These are phyloP conservation scores for Jatropha multifida DNA, from an alignment of 441 rosid genomes.

Conservation along the genomic window DNA sequence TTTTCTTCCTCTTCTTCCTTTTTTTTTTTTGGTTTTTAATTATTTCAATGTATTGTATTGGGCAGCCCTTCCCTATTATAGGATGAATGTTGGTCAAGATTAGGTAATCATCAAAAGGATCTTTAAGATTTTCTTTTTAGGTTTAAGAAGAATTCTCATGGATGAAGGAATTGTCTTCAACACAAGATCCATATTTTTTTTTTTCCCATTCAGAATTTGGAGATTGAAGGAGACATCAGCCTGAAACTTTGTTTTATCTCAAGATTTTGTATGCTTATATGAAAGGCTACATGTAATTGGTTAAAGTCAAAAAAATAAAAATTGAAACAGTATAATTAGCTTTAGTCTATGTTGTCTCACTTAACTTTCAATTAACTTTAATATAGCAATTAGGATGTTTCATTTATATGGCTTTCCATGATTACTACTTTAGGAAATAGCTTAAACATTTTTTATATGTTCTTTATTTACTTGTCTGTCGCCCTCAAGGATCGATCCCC, in stretches of 20 bases:
- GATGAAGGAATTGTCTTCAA: slow-evolving; percentile 23
- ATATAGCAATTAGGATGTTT: slow-evolving; percentile 21
- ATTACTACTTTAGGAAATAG: neutral
- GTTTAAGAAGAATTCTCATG: slow-evolving; percentile 25
- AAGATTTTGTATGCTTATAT: slow-evolving; percentile 43
- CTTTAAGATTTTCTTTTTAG: slow-evolving; percentile 29
- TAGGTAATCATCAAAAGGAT: slow-evolving; percentile 39
- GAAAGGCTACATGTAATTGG: slow-evolving; percentile 28
- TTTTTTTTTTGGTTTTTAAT: neutral
- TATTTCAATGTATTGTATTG: neutral
- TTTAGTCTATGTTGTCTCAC: slow-evolving; percentile 28
- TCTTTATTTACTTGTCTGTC: neutral
- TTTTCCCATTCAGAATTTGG: too few species aligned
- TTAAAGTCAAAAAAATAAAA: slow-evolving; percentile 31
- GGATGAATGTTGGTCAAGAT: slow-evolving; percentile 31
- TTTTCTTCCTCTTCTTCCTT: neutral
- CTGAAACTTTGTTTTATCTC: slow-evolving; percentile 29
- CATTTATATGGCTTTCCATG: neutral
- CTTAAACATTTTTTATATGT: neutral
- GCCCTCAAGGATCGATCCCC: neutral
- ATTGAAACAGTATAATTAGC: slow-evolving; percentile 27
- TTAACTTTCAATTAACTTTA: slow-evolving; percentile 16
- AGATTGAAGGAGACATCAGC: slow-evolving; percentile 30
- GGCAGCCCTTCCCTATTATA: slow-evolving; percentile 5
- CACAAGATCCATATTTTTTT: neutral